Conservation (phyloP, 73 alveolate genomes). For the Durusdinium trenchii region DNA sequence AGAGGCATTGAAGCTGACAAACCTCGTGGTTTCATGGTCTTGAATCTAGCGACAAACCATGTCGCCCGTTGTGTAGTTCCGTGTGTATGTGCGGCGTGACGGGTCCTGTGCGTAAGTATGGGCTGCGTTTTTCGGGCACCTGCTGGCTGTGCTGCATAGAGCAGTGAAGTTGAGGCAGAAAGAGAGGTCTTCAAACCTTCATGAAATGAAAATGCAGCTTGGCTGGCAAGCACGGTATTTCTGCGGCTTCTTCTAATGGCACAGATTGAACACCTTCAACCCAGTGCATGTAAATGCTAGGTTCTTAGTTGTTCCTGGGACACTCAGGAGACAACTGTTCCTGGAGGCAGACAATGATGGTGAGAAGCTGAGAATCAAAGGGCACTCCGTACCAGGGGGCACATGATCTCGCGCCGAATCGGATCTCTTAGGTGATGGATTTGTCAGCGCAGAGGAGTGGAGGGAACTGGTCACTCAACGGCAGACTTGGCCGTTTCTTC, state of each 20-base stretch:
- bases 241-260: background rate
- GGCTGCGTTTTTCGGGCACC: background rate
- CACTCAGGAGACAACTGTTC: constrained; percentile 74
- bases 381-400: background rate
- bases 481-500: background rate
- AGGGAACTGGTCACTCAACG: constrained; percentile 13
- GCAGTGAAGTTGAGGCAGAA: constrained; percentile 28
- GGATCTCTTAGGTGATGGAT: constrained; percentile 40
- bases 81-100: background rate
- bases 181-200: constrained; percentile 71
- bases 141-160: background rate
- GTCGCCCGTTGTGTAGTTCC: background rate
- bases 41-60: background rate
- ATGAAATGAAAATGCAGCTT: constrained; percentile 75
- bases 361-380: background rate
- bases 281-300: background rate
- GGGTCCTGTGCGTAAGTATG: background rate
- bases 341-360: constrained; percentile 85
- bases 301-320: too few relatives aligned
- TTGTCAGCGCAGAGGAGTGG: constrained; percentile 44
- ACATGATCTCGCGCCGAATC: background rate
- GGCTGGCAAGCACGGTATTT: background rate
- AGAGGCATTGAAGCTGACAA: background rate
- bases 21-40: background rate
- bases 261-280: background rate